Conservation (phyloP, 345 rosid genomes). For the Lumnitzera racemosa region DNA sequence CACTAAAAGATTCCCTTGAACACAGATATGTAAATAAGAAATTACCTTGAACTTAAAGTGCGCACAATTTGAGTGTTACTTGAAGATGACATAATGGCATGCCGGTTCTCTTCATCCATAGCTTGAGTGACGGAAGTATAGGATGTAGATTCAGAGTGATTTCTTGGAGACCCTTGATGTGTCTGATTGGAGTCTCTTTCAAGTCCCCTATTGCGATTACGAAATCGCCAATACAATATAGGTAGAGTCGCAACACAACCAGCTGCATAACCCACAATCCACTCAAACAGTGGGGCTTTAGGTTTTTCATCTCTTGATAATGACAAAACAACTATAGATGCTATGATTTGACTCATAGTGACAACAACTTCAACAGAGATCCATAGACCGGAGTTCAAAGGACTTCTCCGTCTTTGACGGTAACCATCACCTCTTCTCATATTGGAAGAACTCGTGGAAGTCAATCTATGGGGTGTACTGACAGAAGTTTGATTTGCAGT, state of each 20-base stretch:
- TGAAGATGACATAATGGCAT: constrained; percentile 13
- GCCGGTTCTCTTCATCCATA: constrained; percentile 46
- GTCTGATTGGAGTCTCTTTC: constrained; percentile 36
- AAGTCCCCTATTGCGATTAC: constrained; percentile 29
- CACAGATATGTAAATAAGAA: too few species aligned
- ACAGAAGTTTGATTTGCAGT: constrained; percentile 23
- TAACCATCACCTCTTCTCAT: constrained; percentile 45
- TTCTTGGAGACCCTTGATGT: constrained; percentile 31
- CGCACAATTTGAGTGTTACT: constrained; percentile 28
- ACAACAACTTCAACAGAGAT: constrained; percentile 68
- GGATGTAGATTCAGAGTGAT: constrained; percentile 38
- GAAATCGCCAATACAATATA: constrained; percentile 71
- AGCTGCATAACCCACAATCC: constrained; percentile 80
- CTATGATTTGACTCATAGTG: constrained; percentile 66
- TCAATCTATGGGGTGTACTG: constrained; percentile 27
- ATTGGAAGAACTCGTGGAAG: constrained; percentile 26
- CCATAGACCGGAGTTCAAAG: constrained; percentile 77
- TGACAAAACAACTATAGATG: constrained; percentile 61
- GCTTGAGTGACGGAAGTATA: constrained; percentile 54
- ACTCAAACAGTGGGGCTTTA: constrained; percentile 64
- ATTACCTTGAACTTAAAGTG: constrained; percentile 42
- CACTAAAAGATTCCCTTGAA: not conserved
- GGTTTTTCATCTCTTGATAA: constrained; percentile 71
- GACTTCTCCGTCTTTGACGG: constrained; percentile 55
- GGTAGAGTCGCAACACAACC: constrained; percentile 82